These are phyloP conservation scores for Tetrapyrgos nigripes DNA, from an alignment of 1,284 basidiomycete species.

Conservation along the genomic window DNA sequence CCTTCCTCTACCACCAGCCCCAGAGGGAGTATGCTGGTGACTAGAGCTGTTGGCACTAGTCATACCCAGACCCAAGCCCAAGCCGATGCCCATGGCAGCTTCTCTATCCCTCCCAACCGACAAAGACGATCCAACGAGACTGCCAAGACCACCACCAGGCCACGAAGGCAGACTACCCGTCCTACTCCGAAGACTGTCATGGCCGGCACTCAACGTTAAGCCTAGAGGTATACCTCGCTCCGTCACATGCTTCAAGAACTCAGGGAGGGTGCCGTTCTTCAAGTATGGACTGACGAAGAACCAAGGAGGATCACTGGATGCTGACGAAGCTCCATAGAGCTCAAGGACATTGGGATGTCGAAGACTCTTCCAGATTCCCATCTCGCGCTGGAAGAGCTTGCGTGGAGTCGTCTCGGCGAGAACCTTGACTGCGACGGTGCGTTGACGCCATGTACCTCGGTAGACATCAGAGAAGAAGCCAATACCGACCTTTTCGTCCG, in stretches of 20 bases:
- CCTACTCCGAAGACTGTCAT: conserved; percentile 7
- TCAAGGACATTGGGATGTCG: conserved; percentile 60
- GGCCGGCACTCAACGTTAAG: background rate
- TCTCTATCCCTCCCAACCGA: background rate
- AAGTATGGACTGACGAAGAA: conserved; percentile 55
- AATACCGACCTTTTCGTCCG: conserved; percentile 65
- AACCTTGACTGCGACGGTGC: conserved; percentile 35
- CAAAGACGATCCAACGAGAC: conserved; percentile 1
- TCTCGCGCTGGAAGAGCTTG: conserved; percentile 56
- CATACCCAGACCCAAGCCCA: background rate
- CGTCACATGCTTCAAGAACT: background rate
- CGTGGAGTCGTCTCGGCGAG: conserved; percentile 54
- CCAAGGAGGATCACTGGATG: conserved; percentile 64
- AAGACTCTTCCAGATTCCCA: conserved; percentile 57
- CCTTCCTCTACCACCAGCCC: background rate
- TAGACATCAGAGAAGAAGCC: conserved; percentile 79
- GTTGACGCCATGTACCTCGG: conserved; percentile 63
- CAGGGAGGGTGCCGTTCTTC: conserved; percentile 17
- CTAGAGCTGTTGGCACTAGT: background rate
- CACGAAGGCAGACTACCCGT: conserved; percentile 13
- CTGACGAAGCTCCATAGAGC: conserved; percentile 66
- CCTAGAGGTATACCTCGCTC: background rate
- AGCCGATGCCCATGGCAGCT: background rate
- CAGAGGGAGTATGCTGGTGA: background rate
- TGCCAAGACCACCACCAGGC: conserved; percentile 11